These are phyloP conservation scores for Aspergillus conjunctus DNA, from an alignment of 495 filamentous ascomycete genomes.

Conservation along the genomic window DNA sequence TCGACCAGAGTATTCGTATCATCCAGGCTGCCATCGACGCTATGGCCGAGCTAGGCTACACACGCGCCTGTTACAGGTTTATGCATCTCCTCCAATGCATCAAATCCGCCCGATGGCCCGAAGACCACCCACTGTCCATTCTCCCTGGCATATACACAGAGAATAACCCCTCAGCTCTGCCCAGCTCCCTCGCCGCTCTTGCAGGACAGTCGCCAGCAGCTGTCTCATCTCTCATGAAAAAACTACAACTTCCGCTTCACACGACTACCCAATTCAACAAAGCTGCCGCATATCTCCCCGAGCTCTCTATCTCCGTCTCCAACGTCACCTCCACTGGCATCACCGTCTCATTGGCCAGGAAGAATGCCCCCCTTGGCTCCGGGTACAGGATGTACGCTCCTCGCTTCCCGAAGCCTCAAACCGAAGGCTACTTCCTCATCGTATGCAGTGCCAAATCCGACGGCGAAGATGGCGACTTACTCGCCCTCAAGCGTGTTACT, in stretches of 20 bases:
- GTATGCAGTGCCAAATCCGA: conserved; percentile 55
- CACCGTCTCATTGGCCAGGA: conserved; percentile 62
- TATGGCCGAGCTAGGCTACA: conserved; percentile 84
- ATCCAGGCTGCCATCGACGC: conserved; percentile 90
- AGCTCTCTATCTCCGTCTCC: conserved; percentile 64
- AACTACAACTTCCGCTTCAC: conserved; percentile 28
- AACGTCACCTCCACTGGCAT: conserved; percentile 62
- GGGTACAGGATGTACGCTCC: conserved; percentile 81
- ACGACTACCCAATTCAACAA: conserved; percentile 35
- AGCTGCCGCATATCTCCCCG: conserved; percentile 10
- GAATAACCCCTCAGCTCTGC: conserved; percentile 66
- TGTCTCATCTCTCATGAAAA: conserved; percentile 30
- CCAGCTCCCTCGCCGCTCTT: conserved; percentile 15
- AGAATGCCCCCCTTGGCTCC: conserved; percentile 62
- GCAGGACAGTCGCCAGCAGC: conserved; percentile 57
- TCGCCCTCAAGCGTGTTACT: conserved; percentile 81
- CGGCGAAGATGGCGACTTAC: conserved; percentile 66
- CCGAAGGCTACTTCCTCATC: conserved; percentile 89
- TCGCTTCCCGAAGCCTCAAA: conserved; percentile 89
- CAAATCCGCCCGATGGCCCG: conserved; percentile 90
- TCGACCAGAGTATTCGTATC: conserved; percentile 96
- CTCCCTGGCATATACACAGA: conserved; percentile 70
- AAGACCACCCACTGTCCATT: conserved; percentile 76
- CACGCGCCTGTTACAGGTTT: conserved; percentile 72
- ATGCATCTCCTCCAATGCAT: conserved; percentile 86